These are phyloP conservation scores for Aaosphaeria pasadenensis DNA, from an alignment of 2,329 filamentous ascomycete genomes.

Conservation along the genomic window DNA sequence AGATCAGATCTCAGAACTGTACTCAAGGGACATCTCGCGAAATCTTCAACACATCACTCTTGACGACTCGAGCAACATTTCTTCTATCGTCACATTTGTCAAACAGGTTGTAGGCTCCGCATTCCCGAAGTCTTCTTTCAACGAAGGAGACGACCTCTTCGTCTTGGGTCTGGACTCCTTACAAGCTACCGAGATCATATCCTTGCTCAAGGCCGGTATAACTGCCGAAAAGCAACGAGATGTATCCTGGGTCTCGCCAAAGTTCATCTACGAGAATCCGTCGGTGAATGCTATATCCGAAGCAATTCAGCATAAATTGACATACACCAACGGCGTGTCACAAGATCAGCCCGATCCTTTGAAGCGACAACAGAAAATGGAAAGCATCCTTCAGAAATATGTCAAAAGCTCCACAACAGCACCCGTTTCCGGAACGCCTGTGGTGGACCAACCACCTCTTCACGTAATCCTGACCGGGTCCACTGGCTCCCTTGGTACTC, in stretches of 20 bases:
- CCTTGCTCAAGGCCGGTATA: slow-evolving; percentile 48
- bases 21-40: slow-evolving; percentile 19
- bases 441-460: neutral
- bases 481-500: slow-evolving; percentile 64
- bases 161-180: slow-evolving; percentile 57
- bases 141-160: slow-evolving; percentile 55
- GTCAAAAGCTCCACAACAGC: slow-evolving; percentile 27
- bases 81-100: slow-evolving; percentile 9
- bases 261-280: slow-evolving; percentile 58
- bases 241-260: slow-evolving; percentile 20
- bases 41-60: slow-evolving; percentile 17
- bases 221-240: slow-evolving; percentile 41
- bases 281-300: slow-evolving; percentile 46
- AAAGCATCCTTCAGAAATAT: slow-evolving; percentile 44
- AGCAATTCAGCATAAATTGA: neutral
- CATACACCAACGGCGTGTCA: slow-evolving; percentile 36
- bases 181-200: slow-evolving; percentile 52
- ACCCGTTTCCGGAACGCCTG: slow-evolving; percentile 6
- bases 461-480: slow-evolving; percentile 56
- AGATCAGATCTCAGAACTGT: slow-evolving; percentile 46
- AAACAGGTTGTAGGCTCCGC: slow-evolving; percentile 10
- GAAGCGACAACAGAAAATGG: slow-evolving; percentile 40
- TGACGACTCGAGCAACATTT: slow-evolving; percentile 21
- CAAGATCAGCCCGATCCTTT: slow-evolving; percentile 26
- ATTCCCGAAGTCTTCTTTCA: slow-evolving; percentile 7